A percentile compares a stretch with the other conserved stretches of the same genome.
These are phyloP conservation scores for Tylopilus sp. DNA, from an alignment of 768 basidiomycete genomes.

Conservation along the genomic window DNA sequence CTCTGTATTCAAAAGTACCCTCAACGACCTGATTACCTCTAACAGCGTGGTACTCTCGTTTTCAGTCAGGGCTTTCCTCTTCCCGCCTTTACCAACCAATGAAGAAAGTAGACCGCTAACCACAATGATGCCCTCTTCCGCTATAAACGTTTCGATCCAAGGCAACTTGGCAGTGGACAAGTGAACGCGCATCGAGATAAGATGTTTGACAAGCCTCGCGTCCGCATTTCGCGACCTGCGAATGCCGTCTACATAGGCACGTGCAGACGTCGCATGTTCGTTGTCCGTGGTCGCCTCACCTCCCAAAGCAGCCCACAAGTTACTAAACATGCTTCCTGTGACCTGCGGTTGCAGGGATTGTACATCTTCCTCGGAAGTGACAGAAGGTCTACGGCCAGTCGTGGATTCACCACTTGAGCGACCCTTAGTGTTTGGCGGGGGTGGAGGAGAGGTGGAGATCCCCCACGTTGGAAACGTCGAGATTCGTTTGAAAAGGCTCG, in stretches of 20 bases:
- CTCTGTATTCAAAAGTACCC: conserved; percentile 82
- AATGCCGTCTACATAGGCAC: conserved; percentile 62
- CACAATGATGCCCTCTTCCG: conserved; percentile 61
- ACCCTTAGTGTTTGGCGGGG: conserved; percentile 31
- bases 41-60: conserved; percentile 63
- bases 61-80: conserved; percentile 57
- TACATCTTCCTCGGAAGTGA: conserved; percentile 23
- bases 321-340: conserved; percentile 74
- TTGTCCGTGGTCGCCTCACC: conserved; percentile 38
- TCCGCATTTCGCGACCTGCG: conserved; percentile 52
- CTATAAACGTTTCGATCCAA: conserved; percentile 74
- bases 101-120: conserved; percentile 55
- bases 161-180: conserved; percentile 76
- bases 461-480: conserved; percentile 63
- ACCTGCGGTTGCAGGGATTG: conserved; percentile 55
- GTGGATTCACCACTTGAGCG: conserved; percentile 40
- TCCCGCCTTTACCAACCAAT: conserved; percentile 67
- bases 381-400: conserved; percentile 19
- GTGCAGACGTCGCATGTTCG: conserved; percentile 47
- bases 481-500: conserved; percentile 62
- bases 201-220: conserved; percentile 65
- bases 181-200: conserved; percentile 81
- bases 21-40: conserved; percentile 75
- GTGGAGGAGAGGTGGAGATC: conserved; percentile 32
- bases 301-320: conserved; percentile 73